Base-by-base conservation (phyloP, 352 stramenopile genomes). In the Phytophthora tentaculata region DNA sequence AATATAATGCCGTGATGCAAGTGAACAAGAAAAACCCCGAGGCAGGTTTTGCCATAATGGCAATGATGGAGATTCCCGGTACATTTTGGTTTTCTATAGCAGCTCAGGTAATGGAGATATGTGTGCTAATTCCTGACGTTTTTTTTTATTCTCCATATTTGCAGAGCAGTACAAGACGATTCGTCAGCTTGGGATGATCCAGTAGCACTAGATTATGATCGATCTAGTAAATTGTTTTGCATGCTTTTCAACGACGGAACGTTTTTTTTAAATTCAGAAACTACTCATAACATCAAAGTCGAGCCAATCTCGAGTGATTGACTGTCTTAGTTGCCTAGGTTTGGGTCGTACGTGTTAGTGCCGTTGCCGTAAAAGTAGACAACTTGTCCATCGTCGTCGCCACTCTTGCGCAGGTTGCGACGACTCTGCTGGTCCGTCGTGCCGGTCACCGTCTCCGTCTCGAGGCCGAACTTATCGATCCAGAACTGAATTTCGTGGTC, bases 11-110 rank as follows among this genome's bases (percentile, higher is more conserved):
- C 0, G 79, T 89, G 17, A 89, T 90, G 76, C 74, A 81, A 56
- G 64, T 84, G 22, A 91, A 94, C 77, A 78, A 79, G 61, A 85
- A 82, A 63, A 86, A 89, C 64, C 83, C 81, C 0, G 81, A 92
- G 39, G 78, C 79, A 0, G 85, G 83, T 7, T 94, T 92, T 57
- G 86, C 84, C 22, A 90, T 91, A 43, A 77, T 73, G 55, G 84
- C 86, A 23, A 71, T 92, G 54, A 91, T 90, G 81, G 82, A 92
- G 59, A 87, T 94, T 32, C 84, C 84, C 61, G 86, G 84, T 92
- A 73, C 20, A 60, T 60, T n/a, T n/a, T 29, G 1, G 7, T 55
- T 6, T 61, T 5, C n/a, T 3, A 44, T 8, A 32, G 26, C n/a
- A n/a, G n/a, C n/a, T 32, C 26, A 32, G 26, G 8, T 45, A 12